A percentile compares a stretch with the other conserved stretches of the same genome.
These are phyloP conservation scores for Ceratocystis diversiconidia DNA, from an alignment of 2,329 filamentous ascomycete genomes.

Conservation along the genomic window DNA sequence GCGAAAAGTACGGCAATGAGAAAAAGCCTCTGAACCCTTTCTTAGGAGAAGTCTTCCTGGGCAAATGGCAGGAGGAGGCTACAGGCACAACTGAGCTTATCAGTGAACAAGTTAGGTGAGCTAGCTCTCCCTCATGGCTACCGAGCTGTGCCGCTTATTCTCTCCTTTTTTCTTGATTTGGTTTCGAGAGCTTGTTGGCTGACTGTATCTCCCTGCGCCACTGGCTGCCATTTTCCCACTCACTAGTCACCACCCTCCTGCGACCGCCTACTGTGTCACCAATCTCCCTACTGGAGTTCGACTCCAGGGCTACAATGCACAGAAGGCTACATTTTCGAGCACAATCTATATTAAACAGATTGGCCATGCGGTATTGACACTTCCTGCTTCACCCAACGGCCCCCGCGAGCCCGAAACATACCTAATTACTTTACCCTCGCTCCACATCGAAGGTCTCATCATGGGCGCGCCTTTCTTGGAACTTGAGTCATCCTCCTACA, in stretches of 20 bases:
- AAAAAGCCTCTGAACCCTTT: constrained; percentile 98
- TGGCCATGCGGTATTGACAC: constrained; percentile 69
- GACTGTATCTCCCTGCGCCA: neutral
- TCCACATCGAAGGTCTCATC: constrained; percentile 90
- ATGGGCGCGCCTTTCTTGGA: constrained; percentile 80
- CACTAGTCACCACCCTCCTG: constrained; percentile 71
- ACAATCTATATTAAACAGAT: constrained; percentile 94
- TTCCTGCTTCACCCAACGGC: constrained; percentile 36
- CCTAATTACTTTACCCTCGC: constrained; percentile 76
- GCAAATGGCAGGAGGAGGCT: constrained; percentile 65
- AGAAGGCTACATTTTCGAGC: constrained; percentile 86
- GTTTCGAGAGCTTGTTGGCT: neutral
- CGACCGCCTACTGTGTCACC: constrained; percentile 84
- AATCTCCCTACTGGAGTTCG: constrained; percentile 71
- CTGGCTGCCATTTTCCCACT: neutral
- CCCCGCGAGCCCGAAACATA: constrained; percentile 48
- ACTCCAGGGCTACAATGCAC: constrained; percentile 82
- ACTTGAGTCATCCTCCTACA: constrained; percentile 71
- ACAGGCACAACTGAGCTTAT: constrained; percentile 72
- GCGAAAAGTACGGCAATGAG: constrained; percentile 72
- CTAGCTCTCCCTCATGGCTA: neutral
- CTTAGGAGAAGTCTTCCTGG: constrained; percentile 84
- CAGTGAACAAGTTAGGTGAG: constrained; percentile 78
- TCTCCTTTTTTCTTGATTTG: neutral
- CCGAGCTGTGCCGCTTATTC: neutral